Evolutionary conservation across 2,329 filamentous ascomycete species (phyloP).

Genomic region (Paraphaeosphaeria minitans): DNA sequence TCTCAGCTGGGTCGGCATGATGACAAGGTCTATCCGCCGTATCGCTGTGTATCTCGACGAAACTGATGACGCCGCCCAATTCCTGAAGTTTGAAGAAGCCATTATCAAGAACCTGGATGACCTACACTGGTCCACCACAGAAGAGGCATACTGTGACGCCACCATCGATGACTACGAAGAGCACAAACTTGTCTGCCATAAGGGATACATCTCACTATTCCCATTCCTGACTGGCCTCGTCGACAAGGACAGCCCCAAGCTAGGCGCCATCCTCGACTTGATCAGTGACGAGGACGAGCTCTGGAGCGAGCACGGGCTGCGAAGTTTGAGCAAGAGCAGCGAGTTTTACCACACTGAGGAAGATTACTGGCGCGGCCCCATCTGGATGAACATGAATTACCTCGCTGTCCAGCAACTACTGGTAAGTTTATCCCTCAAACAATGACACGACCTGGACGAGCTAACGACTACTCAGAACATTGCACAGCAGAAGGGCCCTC

Average conservation of each 20-base stretch:
- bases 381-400: slow-evolving; percentile 99
- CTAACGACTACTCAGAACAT: slow-evolving; percentile 58
- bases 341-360: slow-evolving; percentile 86
- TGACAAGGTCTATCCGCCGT: slow-evolving; percentile 82
- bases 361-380: slow-evolving; percentile 95
- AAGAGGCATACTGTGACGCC: slow-evolving; percentile 88
- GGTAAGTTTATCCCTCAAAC: slow-evolving; percentile 50
- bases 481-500: slow-evolving; percentile 68
- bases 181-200: slow-evolving; percentile 86
- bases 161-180: slow-evolving; percentile 97
- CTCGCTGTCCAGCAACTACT: slow-evolving; percentile 76
- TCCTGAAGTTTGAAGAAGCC: slow-evolving; percentile 72
- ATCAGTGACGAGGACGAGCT: slow-evolving; percentile 81
- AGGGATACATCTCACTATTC: slow-evolving; percentile 92
- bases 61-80: slow-evolving; percentile 75
- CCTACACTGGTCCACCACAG: slow-evolving; percentile 85
- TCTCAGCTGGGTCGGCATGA: slow-evolving; percentile 96
- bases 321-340: slow-evolving; percentile 84
- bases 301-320: slow-evolving; percentile 88
- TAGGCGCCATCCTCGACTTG: slow-evolving; percentile 77
- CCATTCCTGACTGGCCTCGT: slow-evolving; percentile 88
- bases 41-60: slow-evolving; percentile 79
- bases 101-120: slow-evolving; percentile 88
- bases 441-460: not conserved
- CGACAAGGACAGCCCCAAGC: slow-evolving; percentile 71